Base-by-base conservation (phyloP, 768 basidiomycete genomes). In the Trametes cinnabarina region DNA sequence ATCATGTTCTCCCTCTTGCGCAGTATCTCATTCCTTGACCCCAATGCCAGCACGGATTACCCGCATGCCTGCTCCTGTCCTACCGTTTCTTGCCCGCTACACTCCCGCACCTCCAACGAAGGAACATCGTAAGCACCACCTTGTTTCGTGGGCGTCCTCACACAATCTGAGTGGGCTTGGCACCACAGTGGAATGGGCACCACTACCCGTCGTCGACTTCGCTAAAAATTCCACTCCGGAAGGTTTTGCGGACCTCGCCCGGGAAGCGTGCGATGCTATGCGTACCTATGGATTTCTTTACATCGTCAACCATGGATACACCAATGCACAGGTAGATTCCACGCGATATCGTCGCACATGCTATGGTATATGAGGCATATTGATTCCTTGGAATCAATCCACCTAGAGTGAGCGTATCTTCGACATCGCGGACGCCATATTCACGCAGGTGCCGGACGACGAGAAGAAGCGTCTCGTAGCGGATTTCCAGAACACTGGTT, bases 141-240 rank as follows among this genome's bases (percentile, higher is more conserved):
- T 19, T 0, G 5, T 2, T 11, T 12, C 12, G n/a, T 25, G 0
- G 20, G 14, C 3, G 9, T 10, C 3, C 23, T 19, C 12, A 14
- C 2, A 9, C 3, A 14, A 4, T 19, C 26, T 74, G 47, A 73
- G 66, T 55, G n/a, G n/a, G n/a, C n/a, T n/a, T n/a, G n/a, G n/a
- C n/a, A n/a, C n/a, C n/a, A 22, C 56, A 79, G 77, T 78, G 66
- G 74, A 77, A 20, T 79, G 72, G 65, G 84, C 80, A 3, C 79
- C 83, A 39, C 74, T 86, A 14, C 72, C 80, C 1, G 72, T 80
- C 50, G 76, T 85, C 50, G 83, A 85, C 60, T 63, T 86, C 15
- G 72, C 81, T 10, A 70, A 73, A 47, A 73, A 72, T 1, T 49
- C 58, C 1, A 79, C 73, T 11, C 61, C 66, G 0, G 75, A 79